Base-by-base conservation (phyloP, 148 eudicot genomes). In the Oxyria digyna region DNA sequence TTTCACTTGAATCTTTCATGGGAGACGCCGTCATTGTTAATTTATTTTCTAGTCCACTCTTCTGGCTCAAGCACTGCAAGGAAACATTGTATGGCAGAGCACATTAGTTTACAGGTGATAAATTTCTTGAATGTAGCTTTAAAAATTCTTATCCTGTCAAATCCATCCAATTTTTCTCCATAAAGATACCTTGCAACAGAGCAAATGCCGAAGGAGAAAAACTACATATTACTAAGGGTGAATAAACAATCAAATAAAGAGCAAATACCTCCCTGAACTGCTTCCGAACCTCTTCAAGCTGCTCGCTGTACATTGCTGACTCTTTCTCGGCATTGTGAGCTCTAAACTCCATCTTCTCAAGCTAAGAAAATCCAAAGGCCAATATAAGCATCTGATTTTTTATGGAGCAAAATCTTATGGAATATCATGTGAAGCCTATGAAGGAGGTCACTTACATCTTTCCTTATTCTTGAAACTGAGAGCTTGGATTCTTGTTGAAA, bases 321-420 rank as follows among this genome's bases (percentile, higher is more conserved):
- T 91, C 99, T 57, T 78, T 80, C 78, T 88, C 93, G 38, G 97
- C 89, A 85, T 75, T 81, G 33, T 67, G 74, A 72, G 96, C 96
- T 75, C 77, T 85, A 72, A 74, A 87, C 78, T 88, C 91, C 89
- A 84, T 84, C 70, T 46, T 90, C 80, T 90, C 97, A 78, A 94
- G 91, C 99, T 94, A 74, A 59, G 52, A 49, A 52, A 42, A 75
- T 42, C 59, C 42, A 74, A 48, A 52, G 15, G 68, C 11, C 32
- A 18, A 5, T 6, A 50, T 41, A 24, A 21, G 68, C 41, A n/a
- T 42, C 38, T 2, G 38, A 29, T 8, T 14, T 42, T 23, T 59
- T 20, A 31, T 12, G 20, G 31, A 24, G 65, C 29, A 59, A 31
- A 29, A 29, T 17, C 3, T 15, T 59, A 27, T 59, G 2, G 6